Base-by-base conservation (phyloP, 2,329 filamentous ascomycete genomes). In the Geoglossum cookeanum region DNA sequence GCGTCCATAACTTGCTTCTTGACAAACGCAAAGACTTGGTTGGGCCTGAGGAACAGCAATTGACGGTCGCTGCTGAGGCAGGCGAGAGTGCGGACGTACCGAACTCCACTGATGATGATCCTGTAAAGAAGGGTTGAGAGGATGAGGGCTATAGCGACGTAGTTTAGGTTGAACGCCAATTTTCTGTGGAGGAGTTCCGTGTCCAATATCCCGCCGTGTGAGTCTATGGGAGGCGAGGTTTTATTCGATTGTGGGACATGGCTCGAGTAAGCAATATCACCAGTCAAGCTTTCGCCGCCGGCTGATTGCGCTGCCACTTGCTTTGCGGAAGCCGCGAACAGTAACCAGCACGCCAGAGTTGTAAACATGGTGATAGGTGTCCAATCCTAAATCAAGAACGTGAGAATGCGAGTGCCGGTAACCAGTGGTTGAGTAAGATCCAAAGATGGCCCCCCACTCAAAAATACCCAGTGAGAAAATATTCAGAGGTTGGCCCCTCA, bases 1-100 rank as follows among this genome's bases (percentile, higher is more conserved):
- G 82, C 80, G 62, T 84, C 80, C 52, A 78, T 71, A 58, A 85
- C 64, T 61, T 82, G 70, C 66, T 77, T 80, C 71, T 84, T 84
- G 62, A 84, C 4, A 11, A 15, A 6, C 9, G 53, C 56, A 37
- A 59, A 58, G 7, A 22, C 13, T 13, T 33, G 35, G 52, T 58
- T 35, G n/a, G 57, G 57, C 13, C 4, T 22, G 9, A 53, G 13
- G 22, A 58, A 58, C 33, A 27, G 58, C 22, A 33, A n/a, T 35
- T 58, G 57, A 3, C 29, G 15, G 13, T 35, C 15, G 13, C 29
- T 49, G 55, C 13, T 39, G 56, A 58, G n/a, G 22, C 30, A 58
- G 30, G 53, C 30, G 13, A 58, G 33, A 7, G 29, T 55, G 9
- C 57, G 51, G 27, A 58, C 32, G 35, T 58, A 58, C 22, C 57